Conservation (phyloP, 768 basidiomycete species). For the Russula brevipes region DNA sequence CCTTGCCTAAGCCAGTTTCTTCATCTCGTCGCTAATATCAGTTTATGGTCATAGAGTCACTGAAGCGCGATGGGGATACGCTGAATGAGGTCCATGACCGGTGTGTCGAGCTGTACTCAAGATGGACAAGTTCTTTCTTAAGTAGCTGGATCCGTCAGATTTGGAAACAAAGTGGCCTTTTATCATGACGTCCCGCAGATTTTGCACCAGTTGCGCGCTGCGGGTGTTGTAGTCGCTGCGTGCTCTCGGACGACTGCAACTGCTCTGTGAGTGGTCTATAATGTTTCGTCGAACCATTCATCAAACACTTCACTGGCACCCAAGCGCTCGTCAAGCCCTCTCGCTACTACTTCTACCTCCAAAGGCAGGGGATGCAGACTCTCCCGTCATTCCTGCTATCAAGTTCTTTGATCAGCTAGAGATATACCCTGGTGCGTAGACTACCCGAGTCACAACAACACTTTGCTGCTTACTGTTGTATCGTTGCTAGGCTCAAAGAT, state of each 20-base stretch:
- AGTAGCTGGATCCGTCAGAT: conserved; percentile 32
- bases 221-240: conserved; percentile 55
- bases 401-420: conserved; percentile 65
- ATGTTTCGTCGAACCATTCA: no score
- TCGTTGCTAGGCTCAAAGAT: conserved; percentile 64
- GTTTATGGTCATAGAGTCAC: conserved; percentile 41
- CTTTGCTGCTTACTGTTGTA: neutral
- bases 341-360: conserved; percentile 51
- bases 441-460: neutral
- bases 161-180: conserved; percentile 56
- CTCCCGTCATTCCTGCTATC: conserved; percentile 43
- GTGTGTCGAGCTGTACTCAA: conserved; percentile 27
- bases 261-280: conserved; percentile 48
- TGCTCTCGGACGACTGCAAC: conserved; percentile 71
- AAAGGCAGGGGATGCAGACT: conserved; percentile 31
- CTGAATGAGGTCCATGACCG: conserved; percentile 50
- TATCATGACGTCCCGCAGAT: conserved; percentile 75
- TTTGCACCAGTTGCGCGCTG: conserved; percentile 49
- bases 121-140: neutral
- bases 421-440: conserved; percentile 61
- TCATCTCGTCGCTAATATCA: neutral
- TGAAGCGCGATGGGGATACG: conserved; percentile 43
- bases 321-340: conserved; percentile 74
- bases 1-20: neutral
- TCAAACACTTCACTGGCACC: neutral